Evolutionary conservation across 768 basidiomycete genomes (phyloP).

Genomic region (Chalciporus chontae): DNA sequence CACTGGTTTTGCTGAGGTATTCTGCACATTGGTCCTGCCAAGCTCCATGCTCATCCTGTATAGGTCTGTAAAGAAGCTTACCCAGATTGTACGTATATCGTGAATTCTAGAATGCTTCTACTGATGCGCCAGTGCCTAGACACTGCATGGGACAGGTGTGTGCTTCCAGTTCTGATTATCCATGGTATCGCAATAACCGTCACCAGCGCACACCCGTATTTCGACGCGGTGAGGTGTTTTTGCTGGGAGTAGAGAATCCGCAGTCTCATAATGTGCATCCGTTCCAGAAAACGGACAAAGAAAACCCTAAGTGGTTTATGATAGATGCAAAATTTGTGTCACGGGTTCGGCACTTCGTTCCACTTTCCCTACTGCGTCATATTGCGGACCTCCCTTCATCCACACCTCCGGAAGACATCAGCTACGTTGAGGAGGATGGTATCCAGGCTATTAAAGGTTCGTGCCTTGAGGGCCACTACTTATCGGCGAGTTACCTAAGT

Average conservation of each 20-base stretch:
- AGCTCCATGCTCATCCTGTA: conserved; percentile 4
- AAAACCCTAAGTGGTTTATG: conserved; percentile 90
- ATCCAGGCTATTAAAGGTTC: conserved; percentile 61
- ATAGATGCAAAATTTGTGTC: conserved; percentile 70
- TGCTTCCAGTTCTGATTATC: conserved; percentile 7
- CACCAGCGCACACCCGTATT: conserved; percentile 70
- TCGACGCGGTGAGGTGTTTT: conserved; percentile 52
- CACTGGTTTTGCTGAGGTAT: conserved; percentile 79
- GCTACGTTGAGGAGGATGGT: conserved; percentile 64
- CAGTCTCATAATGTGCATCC: background rate
- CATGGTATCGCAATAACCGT: background rate
- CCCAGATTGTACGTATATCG: conserved; percentile 68
- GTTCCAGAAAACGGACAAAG: conserved; percentile 69
- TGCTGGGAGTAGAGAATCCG: background rate
- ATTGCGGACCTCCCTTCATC: conserved; percentile 44
- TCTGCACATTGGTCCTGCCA: conserved; percentile 4
- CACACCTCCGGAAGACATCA: conserved; percentile 49
- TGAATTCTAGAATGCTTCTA: conserved; percentile 2
- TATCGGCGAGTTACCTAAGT: conserved; percentile 4
- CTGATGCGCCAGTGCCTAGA: conserved; percentile 42
- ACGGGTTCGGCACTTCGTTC: conserved; percentile 69
- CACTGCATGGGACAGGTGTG: conserved; percentile 87
- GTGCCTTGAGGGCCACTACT: conserved; percentile 11
- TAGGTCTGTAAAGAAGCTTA: conserved; percentile 83
- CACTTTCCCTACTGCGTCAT: conserved; percentile 67